Evolutionary conservation across 768 basidiomycete genomes (phyloP).

Genomic region (Auricularia cornea): DNA sequence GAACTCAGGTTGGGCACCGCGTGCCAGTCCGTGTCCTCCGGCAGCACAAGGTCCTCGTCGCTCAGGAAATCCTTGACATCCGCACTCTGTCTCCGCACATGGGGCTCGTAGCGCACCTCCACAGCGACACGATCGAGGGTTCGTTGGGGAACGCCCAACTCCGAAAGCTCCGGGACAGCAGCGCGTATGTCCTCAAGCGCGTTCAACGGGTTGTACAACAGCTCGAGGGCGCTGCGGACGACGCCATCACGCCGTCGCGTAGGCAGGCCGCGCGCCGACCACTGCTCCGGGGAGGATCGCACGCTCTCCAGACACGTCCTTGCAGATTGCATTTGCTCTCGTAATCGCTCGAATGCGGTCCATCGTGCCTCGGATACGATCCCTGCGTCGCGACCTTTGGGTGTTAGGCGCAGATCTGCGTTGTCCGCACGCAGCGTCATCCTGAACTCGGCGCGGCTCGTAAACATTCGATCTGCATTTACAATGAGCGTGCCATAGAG

Average conservation of each 20-base stretch:
- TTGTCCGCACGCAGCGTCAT: constrained; percentile 86
- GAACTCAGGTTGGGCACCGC: constrained; percentile 59
- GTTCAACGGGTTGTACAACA: constrained; percentile 54
- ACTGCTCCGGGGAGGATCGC: constrained; percentile 35
- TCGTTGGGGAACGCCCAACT: too few species aligned
- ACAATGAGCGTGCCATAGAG: background rate
- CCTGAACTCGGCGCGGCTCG: constrained; percentile 82
- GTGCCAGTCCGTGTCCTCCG: constrained; percentile 63
- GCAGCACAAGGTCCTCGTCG: constrained; percentile 65
- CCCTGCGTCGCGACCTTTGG: constrained; percentile 45
- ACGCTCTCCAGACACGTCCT: constrained; percentile 27
- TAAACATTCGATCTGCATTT: constrained; percentile 80
- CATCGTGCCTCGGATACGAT: constrained; percentile 38
- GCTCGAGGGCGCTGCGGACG: constrained; percentile 60
- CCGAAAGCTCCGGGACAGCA: background rate
- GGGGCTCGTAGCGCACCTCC: constrained; percentile 53
- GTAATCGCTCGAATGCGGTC: constrained; percentile 26
- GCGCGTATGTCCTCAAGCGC: constrained; percentile 21
- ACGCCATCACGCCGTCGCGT: constrained; percentile 29
- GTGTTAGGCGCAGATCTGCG: constrained; percentile 75
- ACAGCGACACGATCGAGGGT: background rate
- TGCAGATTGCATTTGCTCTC: constrained; percentile 26
- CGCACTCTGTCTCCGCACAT: constrained; percentile 62
- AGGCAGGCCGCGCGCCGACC: background rate
- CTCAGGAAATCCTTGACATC: constrained; percentile 66